These are phyloP conservation scores for Pseudocercospora fuligena DNA, from an alignment of 2,329 filamentous ascomycete species.

Conservation along the genomic window DNA sequence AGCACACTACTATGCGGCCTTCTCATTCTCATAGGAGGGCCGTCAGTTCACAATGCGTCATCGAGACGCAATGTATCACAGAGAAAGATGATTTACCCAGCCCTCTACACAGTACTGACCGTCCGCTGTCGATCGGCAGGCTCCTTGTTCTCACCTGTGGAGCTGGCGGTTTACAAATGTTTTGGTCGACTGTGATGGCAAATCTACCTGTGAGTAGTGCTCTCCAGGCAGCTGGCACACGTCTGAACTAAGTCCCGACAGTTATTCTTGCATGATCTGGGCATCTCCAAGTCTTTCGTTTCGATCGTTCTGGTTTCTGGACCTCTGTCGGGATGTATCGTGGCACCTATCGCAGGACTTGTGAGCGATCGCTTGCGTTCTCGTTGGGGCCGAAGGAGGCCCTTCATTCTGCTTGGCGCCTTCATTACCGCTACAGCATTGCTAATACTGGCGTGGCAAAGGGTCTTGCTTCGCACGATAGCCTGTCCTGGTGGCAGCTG, in stretches of 20 bases:
- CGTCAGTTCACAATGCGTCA: not conserved
- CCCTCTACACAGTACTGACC: not conserved
- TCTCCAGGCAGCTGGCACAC: too few species aligned
- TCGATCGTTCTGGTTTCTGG: not conserved
- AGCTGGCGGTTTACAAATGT: not conserved
- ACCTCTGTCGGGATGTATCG: not conserved
- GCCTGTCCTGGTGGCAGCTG: not conserved
- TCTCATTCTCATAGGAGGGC: not conserved
- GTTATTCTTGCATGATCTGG: not conserved
- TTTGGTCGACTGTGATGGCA: constrained; percentile 3
- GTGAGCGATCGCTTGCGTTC: constrained; percentile 7
- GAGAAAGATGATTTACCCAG: not conserved
- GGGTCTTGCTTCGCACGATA: not conserved
- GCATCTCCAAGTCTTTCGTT: not conserved
- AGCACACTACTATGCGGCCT: not conserved
- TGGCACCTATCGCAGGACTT: not conserved
- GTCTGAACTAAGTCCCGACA: not conserved
- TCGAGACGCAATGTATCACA: not conserved
- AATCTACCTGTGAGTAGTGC: not conserved
- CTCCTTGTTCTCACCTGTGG: not conserved
- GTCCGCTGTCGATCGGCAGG: not conserved
- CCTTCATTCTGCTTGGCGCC: not conserved
- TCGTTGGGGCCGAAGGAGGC: not conserved
- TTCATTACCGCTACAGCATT: not conserved
- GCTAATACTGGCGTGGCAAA: not conserved